Base-by-base conservation (phyloP, 768 basidiomycete genomes). In the Chalciporus chontae region DNA sequence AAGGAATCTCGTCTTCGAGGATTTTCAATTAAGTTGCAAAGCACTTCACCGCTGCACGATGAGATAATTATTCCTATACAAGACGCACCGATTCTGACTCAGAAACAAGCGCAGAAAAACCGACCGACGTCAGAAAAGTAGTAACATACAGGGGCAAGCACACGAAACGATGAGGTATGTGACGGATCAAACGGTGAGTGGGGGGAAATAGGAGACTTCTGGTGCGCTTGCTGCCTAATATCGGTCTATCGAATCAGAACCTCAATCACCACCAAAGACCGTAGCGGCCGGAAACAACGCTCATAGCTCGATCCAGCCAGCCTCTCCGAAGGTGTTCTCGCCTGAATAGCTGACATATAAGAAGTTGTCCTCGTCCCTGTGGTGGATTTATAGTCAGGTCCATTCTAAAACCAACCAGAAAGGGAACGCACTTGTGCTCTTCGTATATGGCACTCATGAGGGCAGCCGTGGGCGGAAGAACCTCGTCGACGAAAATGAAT, bases 401-500 rank as follows among this genome's bases (percentile, higher is more conserved):
- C 38, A 45, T 17, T 23, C 17, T n/a, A 52, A 45, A 45, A 29
- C 23, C 14, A 39, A 46, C 19, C 36, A 8, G 26, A 56, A 14
- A 29, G 47, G 14, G 13, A 31, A 78, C 90, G 64, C 55, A 97
- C 94, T 98, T 98, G 80, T 99, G 95, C 72, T 99, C 96, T 73
- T 99, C 96, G 64, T 99, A 99, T 65, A 99, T 97, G 48, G 92
- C 85, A 63, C 91, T 94, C 96, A 99, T 99, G 43, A 98, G 76
- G 3, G 95, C 94, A 13, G 95, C 96, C 1, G 96, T 98, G 38
- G 96, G 96, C 39, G 96, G 96, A 24, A 99, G 79, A 47, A 98
- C 94, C 69, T 99, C 96, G 61, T 99, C 94, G 45, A 99, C 96
- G 63, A 98, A 99, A 72, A 99, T 97, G 77, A 98, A 99, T 74